These are phyloP conservation scores for Coix lacrymajobi DNA, from an alignment of 176 grass and related monocot genomes.

Conservation along the genomic window DNA sequence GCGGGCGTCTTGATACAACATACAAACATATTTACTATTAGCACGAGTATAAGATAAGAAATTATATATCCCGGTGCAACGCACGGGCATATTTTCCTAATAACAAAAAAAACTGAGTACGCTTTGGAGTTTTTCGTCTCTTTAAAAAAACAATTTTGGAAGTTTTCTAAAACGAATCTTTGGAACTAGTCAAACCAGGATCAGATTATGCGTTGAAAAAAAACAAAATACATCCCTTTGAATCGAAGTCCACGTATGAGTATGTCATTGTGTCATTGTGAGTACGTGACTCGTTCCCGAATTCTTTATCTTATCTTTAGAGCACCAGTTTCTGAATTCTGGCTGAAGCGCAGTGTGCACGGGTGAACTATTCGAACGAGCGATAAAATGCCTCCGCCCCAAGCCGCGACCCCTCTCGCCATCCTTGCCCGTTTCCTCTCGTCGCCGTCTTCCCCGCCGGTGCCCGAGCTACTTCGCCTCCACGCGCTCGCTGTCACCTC, in stretches of 20 bases:
- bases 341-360: background rate
- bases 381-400: slow-evolving; percentile 24
- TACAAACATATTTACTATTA: too few relatives aligned
- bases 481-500: slow-evolving; percentile 50
- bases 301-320: background rate
- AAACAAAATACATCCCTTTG: background rate
- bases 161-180: background rate
- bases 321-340: background rate
- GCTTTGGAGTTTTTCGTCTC: too few relatives aligned
- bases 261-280: too few relatives aligned
- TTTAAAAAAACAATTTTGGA: background rate
- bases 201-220: background rate
- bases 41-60: too few relatives aligned
- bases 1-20: too few relatives aligned
- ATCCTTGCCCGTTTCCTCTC: slow-evolving; percentile 34
- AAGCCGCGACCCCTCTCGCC: background rate
- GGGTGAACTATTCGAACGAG: slow-evolving; percentile 8
- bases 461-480: slow-evolving; percentile 32
- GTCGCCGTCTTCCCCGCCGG: slow-evolving; percentile 9
- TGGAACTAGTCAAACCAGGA: too few relatives aligned
- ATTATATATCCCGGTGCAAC: too few relatives aligned
- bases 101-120: too few relatives aligned
- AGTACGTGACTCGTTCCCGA: background rate
- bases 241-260: background rate
- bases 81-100: too few relatives aligned